Conservation (phyloP, 176 grass and related monocot species). For the Guadua angustifolia region DNA sequence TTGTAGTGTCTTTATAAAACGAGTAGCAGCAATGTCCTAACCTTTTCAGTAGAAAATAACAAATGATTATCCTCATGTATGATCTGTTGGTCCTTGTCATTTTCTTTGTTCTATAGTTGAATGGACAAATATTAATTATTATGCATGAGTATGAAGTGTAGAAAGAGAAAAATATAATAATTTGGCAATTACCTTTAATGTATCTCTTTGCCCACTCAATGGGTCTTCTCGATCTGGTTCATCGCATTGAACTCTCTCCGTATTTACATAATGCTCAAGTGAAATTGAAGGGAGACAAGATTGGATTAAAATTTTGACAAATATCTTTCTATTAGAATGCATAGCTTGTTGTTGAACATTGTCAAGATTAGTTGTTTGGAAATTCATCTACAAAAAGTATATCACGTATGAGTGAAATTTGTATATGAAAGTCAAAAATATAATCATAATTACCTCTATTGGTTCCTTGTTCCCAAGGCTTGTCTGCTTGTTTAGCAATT, state of each 20-base stretch:
- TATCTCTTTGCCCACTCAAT: background rate
- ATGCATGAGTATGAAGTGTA: no score
- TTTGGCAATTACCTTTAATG: background rate
- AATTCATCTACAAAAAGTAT: background rate
- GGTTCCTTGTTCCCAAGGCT: background rate
- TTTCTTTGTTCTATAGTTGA: no score
- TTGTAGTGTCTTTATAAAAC: no score
- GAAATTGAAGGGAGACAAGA: background rate
- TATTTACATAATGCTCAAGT: background rate
- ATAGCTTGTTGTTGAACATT: background rate
- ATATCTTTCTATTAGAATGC: background rate
- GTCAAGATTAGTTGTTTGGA: background rate
- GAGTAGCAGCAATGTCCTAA: no score
- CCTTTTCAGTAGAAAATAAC: no score
- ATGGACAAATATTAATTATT: no score
- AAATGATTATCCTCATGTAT: no score
- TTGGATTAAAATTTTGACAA: background rate
- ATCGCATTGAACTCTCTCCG: background rate
- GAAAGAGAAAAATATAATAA: no score
- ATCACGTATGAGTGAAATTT: background rate
- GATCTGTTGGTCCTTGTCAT: no score
- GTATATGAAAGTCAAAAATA: background rate
- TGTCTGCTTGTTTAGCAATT: background rate
- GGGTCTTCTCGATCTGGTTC: fast-evolving
- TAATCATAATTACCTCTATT: background rate